phyloP scores from a whole-genome alignment of 169 alveolate genomes.

The Perkinsus chesapeaki region DNA sequence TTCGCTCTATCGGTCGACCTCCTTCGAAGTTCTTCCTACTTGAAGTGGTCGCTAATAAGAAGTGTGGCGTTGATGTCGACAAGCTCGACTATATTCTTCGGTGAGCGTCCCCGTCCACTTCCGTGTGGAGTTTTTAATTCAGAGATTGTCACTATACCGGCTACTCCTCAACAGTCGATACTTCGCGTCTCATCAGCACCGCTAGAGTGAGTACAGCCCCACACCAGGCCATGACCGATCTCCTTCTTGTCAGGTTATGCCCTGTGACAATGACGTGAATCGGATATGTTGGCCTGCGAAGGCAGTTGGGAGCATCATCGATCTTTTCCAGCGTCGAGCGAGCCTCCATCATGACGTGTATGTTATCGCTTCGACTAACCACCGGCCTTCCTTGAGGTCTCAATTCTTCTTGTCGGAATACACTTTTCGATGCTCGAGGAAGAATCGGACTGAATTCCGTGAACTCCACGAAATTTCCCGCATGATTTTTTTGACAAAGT shows the following conservation, averaged over 20 bases:
- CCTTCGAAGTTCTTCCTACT: neutral
- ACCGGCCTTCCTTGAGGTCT: no score
- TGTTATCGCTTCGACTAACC: no score
- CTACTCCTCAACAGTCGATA: neutral
- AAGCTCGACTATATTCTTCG: slow-evolving; percentile 55
- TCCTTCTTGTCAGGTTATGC: neutral
- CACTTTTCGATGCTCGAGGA: no score
- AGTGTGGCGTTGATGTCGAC: slow-evolving; percentile 66
- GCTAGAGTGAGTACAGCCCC: neutral
- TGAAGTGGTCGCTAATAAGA: slow-evolving; percentile 61
- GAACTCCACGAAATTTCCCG: no score
- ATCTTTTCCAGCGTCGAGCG: neutral
- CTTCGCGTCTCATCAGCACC: neutral
- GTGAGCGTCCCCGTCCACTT: neutral
- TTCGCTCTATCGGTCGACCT: neutral
- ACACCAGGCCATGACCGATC: neutral
- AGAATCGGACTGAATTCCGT: no score
- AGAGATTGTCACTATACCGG: neutral
- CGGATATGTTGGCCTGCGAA: neutral
- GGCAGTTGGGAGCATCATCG: neutral
- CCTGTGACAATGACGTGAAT: neutral
- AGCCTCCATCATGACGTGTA: neutral
- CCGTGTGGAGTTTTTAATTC: neutral
- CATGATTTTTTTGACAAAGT: neutral
- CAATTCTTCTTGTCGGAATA: no score